Percentiles rank a stretch among this genome's conserved stretches.
Conservation (phyloP, 257 asterid genomes). For the Solanum sejunctum region DNA sequence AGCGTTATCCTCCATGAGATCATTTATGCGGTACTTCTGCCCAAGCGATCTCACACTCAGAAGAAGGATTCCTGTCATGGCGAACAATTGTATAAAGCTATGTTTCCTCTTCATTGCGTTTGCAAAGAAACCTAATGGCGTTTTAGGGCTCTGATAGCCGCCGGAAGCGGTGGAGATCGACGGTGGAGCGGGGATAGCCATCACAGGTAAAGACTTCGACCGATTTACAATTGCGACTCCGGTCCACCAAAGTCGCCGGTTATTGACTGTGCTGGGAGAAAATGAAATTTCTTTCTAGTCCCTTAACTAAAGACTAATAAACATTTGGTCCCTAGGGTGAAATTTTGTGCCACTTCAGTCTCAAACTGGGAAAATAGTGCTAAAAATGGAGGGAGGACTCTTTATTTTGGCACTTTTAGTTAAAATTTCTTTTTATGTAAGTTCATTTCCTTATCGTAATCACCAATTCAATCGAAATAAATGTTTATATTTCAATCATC, state of each 20-base stretch:
- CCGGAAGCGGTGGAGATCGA: constrained; percentile 14
- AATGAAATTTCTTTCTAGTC: neutral
- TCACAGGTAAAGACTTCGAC: neutral
- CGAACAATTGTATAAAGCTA: constrained; percentile 48
- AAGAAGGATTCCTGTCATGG: constrained; percentile 66
- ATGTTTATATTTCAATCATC: neutral
- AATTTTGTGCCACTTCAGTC: neutral
- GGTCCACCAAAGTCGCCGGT: neutral
- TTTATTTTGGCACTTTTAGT: neutral
- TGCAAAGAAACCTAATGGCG: constrained; percentile 27
- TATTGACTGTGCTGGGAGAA: neutral
- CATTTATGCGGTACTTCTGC: constrained; percentile 65
- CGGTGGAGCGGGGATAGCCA: constrained; percentile 27
- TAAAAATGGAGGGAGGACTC: neutral
- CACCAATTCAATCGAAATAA: neutral
- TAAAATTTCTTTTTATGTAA: neutral
- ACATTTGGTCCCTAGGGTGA: neutral
- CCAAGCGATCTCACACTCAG: constrained; percentile 58
- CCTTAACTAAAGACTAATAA: neutral
- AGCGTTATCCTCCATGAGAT: constrained; percentile 40
- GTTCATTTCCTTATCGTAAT: neutral
- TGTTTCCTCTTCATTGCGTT: constrained; percentile 46
- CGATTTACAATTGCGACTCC: neutral
- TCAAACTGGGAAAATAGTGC: neutral
- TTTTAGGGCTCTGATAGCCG: constrained; percentile 19